A percentile compares a stretch with the other conserved stretches of the same genome.
Evolutionary conservation across 2,329 filamentous ascomycete species (phyloP).

Genomic region (Talaromyces sp.): DNA sequence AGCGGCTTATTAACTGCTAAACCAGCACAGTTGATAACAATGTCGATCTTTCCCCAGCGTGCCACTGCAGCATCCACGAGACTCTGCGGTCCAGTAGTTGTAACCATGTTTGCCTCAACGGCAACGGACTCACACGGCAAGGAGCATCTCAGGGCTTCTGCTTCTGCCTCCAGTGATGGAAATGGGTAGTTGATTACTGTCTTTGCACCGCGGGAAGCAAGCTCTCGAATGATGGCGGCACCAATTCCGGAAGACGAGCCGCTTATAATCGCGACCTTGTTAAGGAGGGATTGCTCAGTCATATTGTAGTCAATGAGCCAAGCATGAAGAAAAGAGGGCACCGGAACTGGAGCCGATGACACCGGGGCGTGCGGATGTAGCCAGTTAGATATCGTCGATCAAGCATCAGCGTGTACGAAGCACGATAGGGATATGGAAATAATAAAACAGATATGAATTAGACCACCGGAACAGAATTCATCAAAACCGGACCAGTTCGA

Average conservation of each 20-base stretch:
- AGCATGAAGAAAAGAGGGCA: too few relatives aligned
- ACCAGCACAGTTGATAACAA: slow-evolving; percentile 23
- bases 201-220: slow-evolving; percentile 43
- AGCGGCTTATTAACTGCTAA: slow-evolving; percentile 34
- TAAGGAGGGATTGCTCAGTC: slow-evolving; percentile 6
- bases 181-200: slow-evolving; percentile 49
- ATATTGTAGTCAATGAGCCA: background rate
- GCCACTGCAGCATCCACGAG: slow-evolving; percentile 34
- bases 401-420: too few relatives aligned
- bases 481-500: too few relatives aligned
- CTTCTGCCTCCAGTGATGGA: slow-evolving; percentile 19
- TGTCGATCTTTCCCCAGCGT: slow-evolving; percentile 36
- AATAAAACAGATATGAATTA: too few relatives aligned
- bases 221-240: slow-evolving; percentile 40
- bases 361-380: too few relatives aligned
- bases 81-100: slow-evolving; percentile 29
- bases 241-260: slow-evolving; percentile 45
- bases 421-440: too few relatives aligned
- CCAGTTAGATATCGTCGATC: too few relatives aligned
- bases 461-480: too few relatives aligned
- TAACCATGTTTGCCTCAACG: slow-evolving; percentile 42
- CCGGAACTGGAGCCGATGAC: too few relatives aligned
- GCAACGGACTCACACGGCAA: slow-evolving; percentile 31
- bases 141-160: slow-evolving; percentile 22
- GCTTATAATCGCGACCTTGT: slow-evolving; percentile 45